Percentiles rank a stretch among this genome's conserved stretches.
phyloP scores from a whole-genome alignment of 768 basidiomycete genomes.

The Mycena sanguinolenta region DNA sequence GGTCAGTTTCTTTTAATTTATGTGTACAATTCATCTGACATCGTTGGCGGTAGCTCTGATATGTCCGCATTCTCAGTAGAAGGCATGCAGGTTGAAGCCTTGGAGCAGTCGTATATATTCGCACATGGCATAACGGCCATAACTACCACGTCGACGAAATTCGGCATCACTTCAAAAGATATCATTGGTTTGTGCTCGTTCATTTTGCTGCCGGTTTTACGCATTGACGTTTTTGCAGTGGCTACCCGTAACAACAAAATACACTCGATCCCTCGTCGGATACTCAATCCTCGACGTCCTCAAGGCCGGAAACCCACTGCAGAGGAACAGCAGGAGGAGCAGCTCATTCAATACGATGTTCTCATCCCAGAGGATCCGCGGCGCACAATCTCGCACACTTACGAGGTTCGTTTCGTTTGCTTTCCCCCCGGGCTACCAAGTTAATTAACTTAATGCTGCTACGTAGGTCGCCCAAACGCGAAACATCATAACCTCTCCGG shows the following conservation, averaged over 20 bases:
- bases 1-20: slow-evolving; percentile 59
- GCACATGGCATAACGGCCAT: slow-evolving; percentile 79
- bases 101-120: slow-evolving; percentile 79
- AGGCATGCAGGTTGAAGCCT: slow-evolving; percentile 64
- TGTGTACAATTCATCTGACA: not conserved
- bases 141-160: slow-evolving; percentile 84
- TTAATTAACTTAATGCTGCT: slow-evolving; percentile 8
- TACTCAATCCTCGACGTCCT: slow-evolving; percentile 89
- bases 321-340: slow-evolving; percentile 83
- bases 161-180: slow-evolving; percentile 89
- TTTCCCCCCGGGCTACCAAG: not conserved
- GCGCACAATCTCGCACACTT: slow-evolving; percentile 63
- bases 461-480: slow-evolving; percentile 83
- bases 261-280: slow-evolving; percentile 76
- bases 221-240: slow-evolving; percentile 59
- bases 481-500: slow-evolving; percentile 81
- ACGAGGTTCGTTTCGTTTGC: slow-evolving; percentile 49
- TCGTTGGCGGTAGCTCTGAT: slow-evolving; percentile 52
- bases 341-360: slow-evolving; percentile 88
- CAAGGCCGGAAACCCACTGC: slow-evolving; percentile 76
- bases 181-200: slow-evolving; percentile 75
- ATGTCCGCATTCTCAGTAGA: slow-evolving; percentile 63
- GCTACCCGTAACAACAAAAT: slow-evolving; percentile 83
- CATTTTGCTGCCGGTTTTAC: not conserved
- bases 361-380: slow-evolving; percentile 79